Base-by-base conservation (phyloP, 177 flowering plant genomes). In the Vitis hybrid region DNA sequence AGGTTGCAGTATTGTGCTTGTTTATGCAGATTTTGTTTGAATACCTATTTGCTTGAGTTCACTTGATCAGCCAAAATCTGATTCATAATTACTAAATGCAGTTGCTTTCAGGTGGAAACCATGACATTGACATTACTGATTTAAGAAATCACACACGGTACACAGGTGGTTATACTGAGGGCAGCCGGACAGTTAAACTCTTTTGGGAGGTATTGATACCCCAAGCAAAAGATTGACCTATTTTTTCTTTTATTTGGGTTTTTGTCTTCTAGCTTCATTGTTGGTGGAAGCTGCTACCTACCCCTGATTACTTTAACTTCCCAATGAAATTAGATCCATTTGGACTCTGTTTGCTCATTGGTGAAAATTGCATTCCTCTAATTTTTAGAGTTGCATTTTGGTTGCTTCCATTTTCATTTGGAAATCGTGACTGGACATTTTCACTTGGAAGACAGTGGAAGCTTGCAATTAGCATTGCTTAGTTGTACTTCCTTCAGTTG, bases 101-200 rank as follows among this genome's bases (percentile, higher is more conserved):
- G 99, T 81, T 96, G 82, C 98, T 96, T 76, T 96, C 99, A 62
- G 99, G 99, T 71, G 99, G 99, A 79, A 83, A 83, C 22, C 86
- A 87, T 79, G 98, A 96, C 77, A 87, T 96, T 73, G 98, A 94
- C 78, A 84, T 94, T 72, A 90, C 85, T 66, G 99, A 96, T 82
- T 79, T 96, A 57, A 86, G 86, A 75, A 85, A 68, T 24, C 83
- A 94, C 63, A 94, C 99, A 44, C 83, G 87, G 24, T 96, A 96
- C 68, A 90, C 93, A 49, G 99, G 99, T 63, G 99, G 99, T 73
- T 96, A 92, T 81, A 81, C 94, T 72, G 98, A 87, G 57, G 92
- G 95, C 50, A 96, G 97, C 73, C 90, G 99, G 59, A 88, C 99
- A 2, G 76, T 96, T n/a, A 94, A 90, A 71, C 82, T 94, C 61